Evolutionary conservation across 2,329 filamentous ascomycete genomes (phyloP), one percentile per base, ranked within the genome.

Genomic region (Fusarium solani-melongenae): DNA sequence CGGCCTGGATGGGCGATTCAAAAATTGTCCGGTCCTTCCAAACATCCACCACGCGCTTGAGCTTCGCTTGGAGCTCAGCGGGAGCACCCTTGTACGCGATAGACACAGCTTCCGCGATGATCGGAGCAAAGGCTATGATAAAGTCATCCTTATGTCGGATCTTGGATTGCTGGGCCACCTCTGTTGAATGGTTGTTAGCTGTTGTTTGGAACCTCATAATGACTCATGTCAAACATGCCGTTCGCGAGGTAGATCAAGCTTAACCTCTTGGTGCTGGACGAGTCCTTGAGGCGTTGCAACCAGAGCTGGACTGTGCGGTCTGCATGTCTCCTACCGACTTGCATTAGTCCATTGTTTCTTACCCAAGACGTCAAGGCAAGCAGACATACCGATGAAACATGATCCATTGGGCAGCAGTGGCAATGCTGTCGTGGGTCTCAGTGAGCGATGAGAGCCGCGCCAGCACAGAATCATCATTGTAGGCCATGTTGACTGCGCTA

Each of bases 391-490:
- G 93, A 85, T 99, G 96, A 82, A 99, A 99, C 93, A 99, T 97
- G 71, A 99, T 96, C 97, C 97, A 99, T 91, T 98, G 96, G 66
- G 96, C 95, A 71, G 97, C 95, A 38, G 94, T 96, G 70, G 97
- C 90, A 80, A 99, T 98, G 84, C 95, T 97, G 82, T 99, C 96
- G 82, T 99, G 96, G 12, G 95, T 97, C 84, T 99, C 97, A 83
- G 98, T 98, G 71, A 99, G 90, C 46, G 95, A 94, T 34, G 95
- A 97, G 62, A 99, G 92, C 86, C 98, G 98, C 62, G 96, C 94
- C 82, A 95, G 91, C 64, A 99, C 95, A 55, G 95, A 94, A 85
- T 99, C 96, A 84, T 98, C 95, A 75, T 93, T 96, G 85, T 98
- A 98, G 53, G 96, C 92, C 96, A 99, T 98, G 69, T 67, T 71